These are phyloP conservation scores for Sugiyamaella pinicola DNA, from an alignment of 1,139 yeast species.

Conservation along the genomic window DNA sequence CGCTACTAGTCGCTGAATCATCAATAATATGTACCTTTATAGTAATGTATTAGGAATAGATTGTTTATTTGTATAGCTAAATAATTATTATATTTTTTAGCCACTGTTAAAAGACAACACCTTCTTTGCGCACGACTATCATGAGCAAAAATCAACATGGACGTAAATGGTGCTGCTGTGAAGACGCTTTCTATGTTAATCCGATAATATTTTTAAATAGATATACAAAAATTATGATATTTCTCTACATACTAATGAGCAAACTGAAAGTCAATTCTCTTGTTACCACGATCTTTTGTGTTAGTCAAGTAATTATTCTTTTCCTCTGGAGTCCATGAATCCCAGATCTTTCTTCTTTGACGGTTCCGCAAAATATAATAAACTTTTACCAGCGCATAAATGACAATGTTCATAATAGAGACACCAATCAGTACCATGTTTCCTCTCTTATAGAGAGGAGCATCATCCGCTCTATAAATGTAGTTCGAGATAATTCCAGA, in stretches of 20 bases:
- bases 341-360: conserved; percentile 52
- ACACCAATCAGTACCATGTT: conserved; percentile 50
- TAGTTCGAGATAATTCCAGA: conserved; percentile 57
- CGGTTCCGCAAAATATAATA: conserved; percentile 55
- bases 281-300: conserved; percentile 56
- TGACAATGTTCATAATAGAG: conserved; percentile 37
- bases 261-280: conserved; percentile 56
- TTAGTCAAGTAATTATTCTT: conserved; percentile 48
- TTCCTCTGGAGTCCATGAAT: conserved; percentile 51
- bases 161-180: too few species aligned
- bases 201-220: too few species aligned
- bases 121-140: too few species aligned
- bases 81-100: too few species aligned
- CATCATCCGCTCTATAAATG: conserved; percentile 58
- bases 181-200: too few species aligned
- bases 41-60: background rate
- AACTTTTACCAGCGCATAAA: conserved; percentile 29
- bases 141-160: too few species aligned
- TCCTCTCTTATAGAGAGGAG: conserved; percentile 61
- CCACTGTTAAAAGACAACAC: too few species aligned
- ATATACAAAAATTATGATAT: too few species aligned
- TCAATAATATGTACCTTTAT: too few species aligned
- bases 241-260: conserved; percentile 42
- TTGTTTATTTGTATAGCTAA: background rate
- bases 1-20: conserved; percentile 6